Evolutionary conservation across 2,329 filamentous ascomycete genomes (phyloP).

Genomic region (Tolypocladium amazonense): DNA sequence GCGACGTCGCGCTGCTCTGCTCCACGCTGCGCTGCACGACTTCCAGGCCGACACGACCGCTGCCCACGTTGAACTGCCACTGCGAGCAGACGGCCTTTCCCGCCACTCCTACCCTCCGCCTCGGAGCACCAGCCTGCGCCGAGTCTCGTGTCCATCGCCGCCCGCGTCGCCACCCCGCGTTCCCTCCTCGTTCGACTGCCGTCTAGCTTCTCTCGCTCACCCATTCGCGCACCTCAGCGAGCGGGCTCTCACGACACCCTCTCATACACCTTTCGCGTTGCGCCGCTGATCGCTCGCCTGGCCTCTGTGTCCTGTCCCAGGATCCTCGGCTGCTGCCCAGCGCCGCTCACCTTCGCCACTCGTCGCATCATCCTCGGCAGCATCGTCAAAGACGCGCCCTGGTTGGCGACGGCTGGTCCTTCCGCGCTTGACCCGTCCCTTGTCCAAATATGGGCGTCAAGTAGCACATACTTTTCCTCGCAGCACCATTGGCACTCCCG

Average conservation of each 20-base stretch:
- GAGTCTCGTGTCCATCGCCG: conserved; percentile 1
- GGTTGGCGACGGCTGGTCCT: conserved; percentile 3
- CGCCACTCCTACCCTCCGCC: not conserved
- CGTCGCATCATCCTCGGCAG: not conserved
- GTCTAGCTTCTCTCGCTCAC: not conserved
- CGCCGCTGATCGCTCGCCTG: not conserved
- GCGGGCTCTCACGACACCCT: not conserved
- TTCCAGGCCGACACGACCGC: not conserved
- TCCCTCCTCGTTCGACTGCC: not conserved
- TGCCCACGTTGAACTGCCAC: not conserved
- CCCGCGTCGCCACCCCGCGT: not conserved
- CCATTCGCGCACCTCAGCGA: not conserved
- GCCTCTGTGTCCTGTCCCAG: not conserved
- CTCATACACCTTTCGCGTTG: not conserved
- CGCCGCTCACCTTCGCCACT: conserved; percentile 1
- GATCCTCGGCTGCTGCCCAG: not conserved
- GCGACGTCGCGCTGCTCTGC: not conserved
- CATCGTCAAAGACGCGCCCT: not conserved
- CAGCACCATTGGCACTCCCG: conserved; percentile 2
- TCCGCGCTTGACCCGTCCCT: not conserved
- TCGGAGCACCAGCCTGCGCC: not conserved
- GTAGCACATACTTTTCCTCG: conserved; percentile 6
- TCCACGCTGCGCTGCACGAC: not conserved
- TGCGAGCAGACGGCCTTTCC: not conserved
- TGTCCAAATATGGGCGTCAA: conserved; percentile 9